Evolutionary conservation across 805 yeast species (phyloP), one percentile per base, ranked within the genome.

Genomic region (Blastobotrys terrestris): DNA sequence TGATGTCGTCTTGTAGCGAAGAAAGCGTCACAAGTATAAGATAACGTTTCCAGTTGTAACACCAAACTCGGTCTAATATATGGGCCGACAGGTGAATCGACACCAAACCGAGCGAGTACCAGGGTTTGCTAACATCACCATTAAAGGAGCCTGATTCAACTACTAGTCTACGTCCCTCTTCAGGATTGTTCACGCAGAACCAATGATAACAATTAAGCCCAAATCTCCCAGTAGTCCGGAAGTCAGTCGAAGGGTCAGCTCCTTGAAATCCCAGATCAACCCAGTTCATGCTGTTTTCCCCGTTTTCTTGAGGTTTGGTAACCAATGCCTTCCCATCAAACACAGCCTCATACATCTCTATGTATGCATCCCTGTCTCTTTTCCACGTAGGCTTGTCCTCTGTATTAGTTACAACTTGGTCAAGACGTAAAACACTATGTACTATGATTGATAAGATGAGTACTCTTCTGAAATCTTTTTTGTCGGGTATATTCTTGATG

Each of bases 191-290:
- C 1, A 41, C 47, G 53, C 69, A 64, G 48, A 65, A 57, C 14
- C 42, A 39, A 18, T 56, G 55, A 46, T 58, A 61, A 18, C 59
- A 56, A 7, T 43, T 45, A 31, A 66, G 47, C 6, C 71, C 71
- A 18, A 66, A 55, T 45, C 26, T 19, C 1, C 71, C 71, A 5
- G 66, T 58, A 2, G 69, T 70, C 11, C 75, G 60, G 48, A 71
- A 66, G 53, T 71, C 75, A 1, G 67, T 63, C 2, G 63, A 52
- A 3, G 75, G 75, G 51, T 69, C 67, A 15, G 55, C 19, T 1
- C 73, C 72, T 50, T 71, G 75, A 58, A 71, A 71, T 3, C 75
- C 75, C 5, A 71, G 57, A 2, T 60, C 55, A 18, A 63, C 67
- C 72, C 73, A 71, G 51, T 67, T 58, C 4, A 53, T n/a, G 18